Conservation (phyloP, 2,329 filamentous ascomycete genomes). For the Nothomitra cinnamomea region DNA sequence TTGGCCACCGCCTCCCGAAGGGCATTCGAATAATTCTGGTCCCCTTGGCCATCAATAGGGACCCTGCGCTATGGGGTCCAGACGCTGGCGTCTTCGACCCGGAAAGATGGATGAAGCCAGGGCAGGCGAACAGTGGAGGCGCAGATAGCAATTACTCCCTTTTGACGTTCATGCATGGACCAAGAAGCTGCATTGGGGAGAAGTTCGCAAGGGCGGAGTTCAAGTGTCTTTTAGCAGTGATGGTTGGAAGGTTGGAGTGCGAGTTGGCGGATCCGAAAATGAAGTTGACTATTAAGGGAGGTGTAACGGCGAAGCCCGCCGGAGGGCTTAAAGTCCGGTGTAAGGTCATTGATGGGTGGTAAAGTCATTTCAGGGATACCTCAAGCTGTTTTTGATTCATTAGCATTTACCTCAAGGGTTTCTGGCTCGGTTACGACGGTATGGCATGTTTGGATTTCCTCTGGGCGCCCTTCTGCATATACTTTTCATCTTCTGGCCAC, state of each 20-base stretch:
- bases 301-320: constrained; percentile 54
- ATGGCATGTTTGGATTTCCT: too few relatives aligned
- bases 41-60: constrained; percentile 52
- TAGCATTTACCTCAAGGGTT: too few relatives aligned
- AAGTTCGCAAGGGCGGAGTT: constrained; percentile 72
- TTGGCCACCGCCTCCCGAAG: constrained; percentile 47
- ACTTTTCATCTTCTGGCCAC: too few relatives aligned
- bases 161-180: constrained; percentile 73
- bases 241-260: constrained; percentile 58
- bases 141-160: constrained; percentile 61
- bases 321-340: constrained; percentile 55
- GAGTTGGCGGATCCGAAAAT: constrained; percentile 43
- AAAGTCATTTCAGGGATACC: constrained; percentile 7
- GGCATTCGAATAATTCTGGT: constrained; percentile 52
- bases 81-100: constrained; percentile 64
- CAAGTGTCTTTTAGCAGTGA: constrained; percentile 60
- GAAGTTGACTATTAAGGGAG: constrained; percentile 48
- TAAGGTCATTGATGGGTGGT: constrained; percentile 52
- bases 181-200: constrained; percentile 70
- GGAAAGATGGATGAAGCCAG: constrained; percentile 49
- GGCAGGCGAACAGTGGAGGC: constrained; percentile 44
- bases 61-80: constrained; percentile 52
- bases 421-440: too few relatives aligned
- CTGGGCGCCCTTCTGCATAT: too few relatives aligned
- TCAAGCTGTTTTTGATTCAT: too few relatives aligned